Evolutionary conservation across 1,284 basidiomycete genomes (phyloP), one percentile per base, ranked within the genome.

Genomic region (Fistulinella staudtii): DNA sequence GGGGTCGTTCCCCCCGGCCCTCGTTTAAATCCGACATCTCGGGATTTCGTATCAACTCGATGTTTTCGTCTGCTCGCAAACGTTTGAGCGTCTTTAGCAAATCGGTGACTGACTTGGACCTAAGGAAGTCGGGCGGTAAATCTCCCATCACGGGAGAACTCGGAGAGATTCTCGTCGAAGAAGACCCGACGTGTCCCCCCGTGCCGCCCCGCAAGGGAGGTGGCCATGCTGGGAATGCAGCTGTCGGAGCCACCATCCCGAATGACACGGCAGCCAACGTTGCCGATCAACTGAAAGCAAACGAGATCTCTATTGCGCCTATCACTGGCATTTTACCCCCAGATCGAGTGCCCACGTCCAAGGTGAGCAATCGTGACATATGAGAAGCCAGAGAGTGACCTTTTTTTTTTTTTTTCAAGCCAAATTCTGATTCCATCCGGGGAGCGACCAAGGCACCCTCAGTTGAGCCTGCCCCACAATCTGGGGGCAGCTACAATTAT

Each of bases 161-260:
- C 72, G 84, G 82, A 37, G 81, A 85, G 56, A 68, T 78, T 18
- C 55, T 83, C 27, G 51, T 62, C 20, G 79, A 82, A 51, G 80
- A 78, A 53, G 72, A 70, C 17, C 41, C 50, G 21, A 8, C 33
- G 18, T 34, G 15, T 36, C 28, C 39, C 25, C 20, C 45, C 36
- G 33, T 46, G 34, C 47, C 53, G 31, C 23, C 45, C 14, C 8
- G 18, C 29, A 30, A 36, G 11, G 27, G 22, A 39, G 56, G 53
- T 35, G 46, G 45, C 27, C 45, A 42, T 25, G 39, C 53, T 41
- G 53, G 50, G 38, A 48, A 47, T 36, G 38, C 8, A 34, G 39
- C 35, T 31, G 43, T 52, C 10, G 50, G 35, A 29, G 29, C 41
- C 4, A 22, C 43, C 24, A 38, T 39, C 44, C 36, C 21, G 27